A percentile compares a stretch with the other conserved stretches of the same genome.
Evolutionary conservation across 805 yeast species (phyloP).

Genomic region (Kuraishia floccosa): DNA sequence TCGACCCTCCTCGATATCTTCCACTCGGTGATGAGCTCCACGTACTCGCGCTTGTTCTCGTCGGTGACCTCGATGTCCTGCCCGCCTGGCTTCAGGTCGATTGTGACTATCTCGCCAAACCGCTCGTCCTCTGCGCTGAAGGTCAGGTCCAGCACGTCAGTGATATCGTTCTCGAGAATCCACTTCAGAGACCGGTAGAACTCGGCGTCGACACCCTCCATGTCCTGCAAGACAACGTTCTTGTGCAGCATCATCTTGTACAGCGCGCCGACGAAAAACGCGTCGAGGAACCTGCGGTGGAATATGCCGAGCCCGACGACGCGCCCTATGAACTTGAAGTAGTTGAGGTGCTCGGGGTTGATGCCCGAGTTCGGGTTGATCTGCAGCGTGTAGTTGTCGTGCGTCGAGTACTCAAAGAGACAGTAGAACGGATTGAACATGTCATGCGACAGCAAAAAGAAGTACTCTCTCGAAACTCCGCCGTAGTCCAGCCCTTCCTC

Average conservation of each 20-base stretch:
- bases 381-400: conserved; percentile 95
- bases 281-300: conserved; percentile 96
- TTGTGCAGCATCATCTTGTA: conserved; percentile 96
- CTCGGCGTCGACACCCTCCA: conserved; percentile 98
- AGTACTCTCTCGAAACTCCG: conserved; percentile 97
- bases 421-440: conserved; percentile 99
- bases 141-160: conserved; percentile 77
- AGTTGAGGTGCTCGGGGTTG: conserved; percentile 95
- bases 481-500: conserved; percentile 99
- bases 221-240: conserved; percentile 89
- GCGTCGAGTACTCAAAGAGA: conserved; percentile 93
- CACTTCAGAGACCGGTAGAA: conserved; percentile 90
- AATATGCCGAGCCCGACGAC: conserved; percentile 97
- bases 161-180: conserved; percentile 92
- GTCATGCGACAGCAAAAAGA: conserved; percentile 92
- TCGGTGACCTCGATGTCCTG: conserved; percentile 84
- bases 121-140: conserved; percentile 83
- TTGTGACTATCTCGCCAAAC: conserved; percentile 84
- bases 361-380: conserved; percentile 96
- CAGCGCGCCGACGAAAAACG: conserved; percentile 96
- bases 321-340: conserved; percentile 96
- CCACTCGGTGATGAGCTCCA: conserved; percentile 93
- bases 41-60: conserved; percentile 91
- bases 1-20: conserved; percentile 86
- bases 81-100: conserved; percentile 87